Evolutionary conservation across 2,329 filamentous ascomycete species (phyloP), one percentile per base, ranked within the genome.

Genomic region (Hypoxylon sp.): DNA sequence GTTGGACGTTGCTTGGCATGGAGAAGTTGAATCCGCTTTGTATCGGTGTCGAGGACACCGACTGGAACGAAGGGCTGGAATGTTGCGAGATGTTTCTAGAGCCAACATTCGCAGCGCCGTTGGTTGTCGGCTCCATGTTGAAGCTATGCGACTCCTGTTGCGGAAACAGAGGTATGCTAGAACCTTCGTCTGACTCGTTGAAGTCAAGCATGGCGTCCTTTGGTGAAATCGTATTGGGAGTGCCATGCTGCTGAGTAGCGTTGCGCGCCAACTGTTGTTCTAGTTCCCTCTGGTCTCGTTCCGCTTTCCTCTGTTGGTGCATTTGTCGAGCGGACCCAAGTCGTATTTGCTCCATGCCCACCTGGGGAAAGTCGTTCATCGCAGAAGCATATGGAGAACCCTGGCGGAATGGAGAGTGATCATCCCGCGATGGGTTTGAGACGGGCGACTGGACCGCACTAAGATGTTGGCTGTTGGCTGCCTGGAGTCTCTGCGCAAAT

Each of bases 181-280:
- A 82, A 53, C 91, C 91, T 17, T 91, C 90, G 2, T 95, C 92
- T 0, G 85, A 81, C 42, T 96, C 93, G 68, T 91, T 88, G 77
- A 95, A 97, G 67, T 98, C 95, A 55, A 98, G 82, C 66, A 97
- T 82, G 1, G 95, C 93, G 76, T 98, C 95, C 81, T 97, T 97
- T 25, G 95, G 96, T 1, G 95, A 98, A 51, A 99, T 97, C 0
- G 95, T 97, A 80, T 93, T 93, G n/a, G 91, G 86, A 0, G 85
- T 86, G 5, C 85, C 79, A 0, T 84, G 82, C 50, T 85, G 73
- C 37, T 82, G 74, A 7, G 68, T 80, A 30, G 81, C 72, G 73
- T 77, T 74, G 70, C 81, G 76, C 63, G 78, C 70, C 69, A 85
- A 75, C 37, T 85, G 82, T 20, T 84, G 80, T 46, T 81, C 82